Conservation (phyloP, 306 rosid species). For the Rosa persica region DNA sequence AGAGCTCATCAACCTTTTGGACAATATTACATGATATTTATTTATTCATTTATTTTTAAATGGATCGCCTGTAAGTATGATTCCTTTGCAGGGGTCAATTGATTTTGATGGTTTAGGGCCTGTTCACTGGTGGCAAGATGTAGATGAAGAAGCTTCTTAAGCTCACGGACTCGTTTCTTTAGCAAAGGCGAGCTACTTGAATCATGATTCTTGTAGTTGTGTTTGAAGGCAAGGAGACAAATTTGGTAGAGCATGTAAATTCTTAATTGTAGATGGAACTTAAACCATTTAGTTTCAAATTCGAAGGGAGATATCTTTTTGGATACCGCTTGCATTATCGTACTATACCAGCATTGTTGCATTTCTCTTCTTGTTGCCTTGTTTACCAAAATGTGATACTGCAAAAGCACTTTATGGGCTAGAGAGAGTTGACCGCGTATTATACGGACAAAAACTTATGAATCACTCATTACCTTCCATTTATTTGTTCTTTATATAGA, state of each 20-base stretch:
- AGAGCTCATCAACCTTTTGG: not conserved
- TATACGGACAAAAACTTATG: too few species aligned
- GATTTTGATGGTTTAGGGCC: constrained; percentile 45
- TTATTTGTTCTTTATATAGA: too few species aligned
- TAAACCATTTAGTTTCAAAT: not conserved
- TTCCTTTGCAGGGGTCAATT: constrained; percentile 31
- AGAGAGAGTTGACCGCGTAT: not conserved
- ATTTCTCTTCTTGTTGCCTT: not conserved
- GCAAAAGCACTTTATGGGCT: not conserved
- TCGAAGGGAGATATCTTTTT: not conserved
- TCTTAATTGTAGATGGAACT: not conserved
- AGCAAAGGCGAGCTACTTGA: not conserved
- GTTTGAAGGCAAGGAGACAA: not conserved
- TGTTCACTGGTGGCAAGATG: constrained; percentile 44
- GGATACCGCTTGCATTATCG: not conserved
- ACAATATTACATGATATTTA: not conserved
- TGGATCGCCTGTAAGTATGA: not conserved
- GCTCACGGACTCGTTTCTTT: not conserved
- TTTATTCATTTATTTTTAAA: not conserved
- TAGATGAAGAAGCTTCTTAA: constrained; percentile 22
- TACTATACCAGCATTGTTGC: not conserved
- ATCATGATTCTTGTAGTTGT: not conserved
- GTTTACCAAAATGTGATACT: not conserved
- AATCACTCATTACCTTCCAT: not conserved
- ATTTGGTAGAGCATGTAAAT: not conserved